A percentile compares a stretch with the other conserved stretches of the same genome.
phyloP scores from a whole-genome alignment of 257 asterid species.

The Gynochthodes officinalis region DNA sequence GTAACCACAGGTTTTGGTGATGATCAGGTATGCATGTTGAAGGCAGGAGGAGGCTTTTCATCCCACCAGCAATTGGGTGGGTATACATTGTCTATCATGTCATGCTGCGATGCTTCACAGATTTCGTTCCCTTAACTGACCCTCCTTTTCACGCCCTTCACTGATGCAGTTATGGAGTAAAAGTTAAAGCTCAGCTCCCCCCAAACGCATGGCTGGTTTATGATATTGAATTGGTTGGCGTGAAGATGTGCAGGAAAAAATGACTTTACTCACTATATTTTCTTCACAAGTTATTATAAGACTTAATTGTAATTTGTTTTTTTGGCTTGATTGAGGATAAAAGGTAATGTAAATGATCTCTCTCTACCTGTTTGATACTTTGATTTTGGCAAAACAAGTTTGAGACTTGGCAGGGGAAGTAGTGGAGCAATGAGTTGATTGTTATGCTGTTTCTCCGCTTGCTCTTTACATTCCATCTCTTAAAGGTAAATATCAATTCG shows the following conservation, averaged over 20 bases:
- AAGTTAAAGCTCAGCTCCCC: background rate
- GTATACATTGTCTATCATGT: background rate
- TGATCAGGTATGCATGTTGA: constrained; percentile 57
- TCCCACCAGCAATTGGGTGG: constrained; percentile 80
- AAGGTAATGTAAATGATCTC: too few species aligned
- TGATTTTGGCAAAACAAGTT: too few species aligned
- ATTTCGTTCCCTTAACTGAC: background rate
- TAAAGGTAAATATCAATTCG: too few species aligned
- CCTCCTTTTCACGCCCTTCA: background rate
- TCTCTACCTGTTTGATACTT: too few species aligned
- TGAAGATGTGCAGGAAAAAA: background rate
- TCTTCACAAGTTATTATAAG: too few species aligned
- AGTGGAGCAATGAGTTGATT: too few species aligned
- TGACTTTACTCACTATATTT: too few species aligned
- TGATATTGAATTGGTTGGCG: background rate
- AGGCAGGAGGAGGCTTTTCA: constrained; percentile 56
- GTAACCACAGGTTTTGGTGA: background rate
- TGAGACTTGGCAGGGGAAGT: too few species aligned
- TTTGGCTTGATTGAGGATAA: too few species aligned
- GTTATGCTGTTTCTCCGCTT: too few species aligned
- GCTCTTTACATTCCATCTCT: too few species aligned
- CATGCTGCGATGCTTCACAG: background rate
- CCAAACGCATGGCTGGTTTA: background rate
- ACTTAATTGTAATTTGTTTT: too few species aligned
- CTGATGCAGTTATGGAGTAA: background rate